A percentile compares a stretch with the other conserved stretches of the same genome.
phyloP scores from a whole-genome alignment of 179 eudicot species.

The Silene noctiflora region DNA sequence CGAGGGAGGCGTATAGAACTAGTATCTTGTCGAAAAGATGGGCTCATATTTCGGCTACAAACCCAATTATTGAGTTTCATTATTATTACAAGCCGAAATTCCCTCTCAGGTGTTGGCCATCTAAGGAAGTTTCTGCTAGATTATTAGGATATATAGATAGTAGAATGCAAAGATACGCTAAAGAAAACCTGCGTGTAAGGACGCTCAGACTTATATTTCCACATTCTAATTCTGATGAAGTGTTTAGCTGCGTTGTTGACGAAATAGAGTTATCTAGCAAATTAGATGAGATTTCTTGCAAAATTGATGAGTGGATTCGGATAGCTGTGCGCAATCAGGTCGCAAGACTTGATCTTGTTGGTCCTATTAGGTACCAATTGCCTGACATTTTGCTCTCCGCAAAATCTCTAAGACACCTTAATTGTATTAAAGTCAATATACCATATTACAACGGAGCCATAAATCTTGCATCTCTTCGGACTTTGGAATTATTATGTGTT shows the following conservation, averaged over 20 bases:
- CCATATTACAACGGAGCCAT: neutral
- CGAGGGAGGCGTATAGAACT: neutral
- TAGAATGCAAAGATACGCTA: too few species aligned
- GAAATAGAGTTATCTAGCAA: too few species aligned
- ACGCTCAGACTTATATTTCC: too few species aligned
- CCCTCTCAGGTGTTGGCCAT: too few species aligned
- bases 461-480: neutral
- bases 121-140: too few species aligned
- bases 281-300: too few species aligned
- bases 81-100: too few species aligned
- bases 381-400: neutral
- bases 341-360: neutral
- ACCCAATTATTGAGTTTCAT: neutral
- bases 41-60: neutral
- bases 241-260: too few species aligned
- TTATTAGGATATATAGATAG: too few species aligned
- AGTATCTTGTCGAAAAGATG: neutral
- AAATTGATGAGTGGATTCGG: too few species aligned
- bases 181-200: neutral
- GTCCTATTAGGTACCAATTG: neutral
- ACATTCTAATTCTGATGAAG: too few species aligned
- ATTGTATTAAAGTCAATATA: neutral
- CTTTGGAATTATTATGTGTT: neutral
- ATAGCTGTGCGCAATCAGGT: neutral
- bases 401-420: neutral